Conservation (phyloP, 2,329 filamentous ascomycete species). For the Proliferodiscus dingleyae region DNA sequence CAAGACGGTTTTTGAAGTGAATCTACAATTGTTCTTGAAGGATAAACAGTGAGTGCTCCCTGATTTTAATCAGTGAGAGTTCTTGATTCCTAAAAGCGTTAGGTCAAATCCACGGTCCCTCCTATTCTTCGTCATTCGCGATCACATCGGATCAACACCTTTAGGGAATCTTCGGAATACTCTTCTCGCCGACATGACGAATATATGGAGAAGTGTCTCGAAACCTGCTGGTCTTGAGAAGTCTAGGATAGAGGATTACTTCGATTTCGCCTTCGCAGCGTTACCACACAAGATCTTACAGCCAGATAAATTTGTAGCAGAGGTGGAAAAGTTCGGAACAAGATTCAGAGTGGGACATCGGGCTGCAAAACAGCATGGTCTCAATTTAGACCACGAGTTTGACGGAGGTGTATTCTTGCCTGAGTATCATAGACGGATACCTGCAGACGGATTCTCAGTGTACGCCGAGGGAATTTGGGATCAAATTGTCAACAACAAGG, state of each 20-base stretch:
- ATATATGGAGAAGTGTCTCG: conserved; percentile 88
- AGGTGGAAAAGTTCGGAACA: conserved; percentile 72
- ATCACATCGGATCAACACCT: conserved; percentile 89
- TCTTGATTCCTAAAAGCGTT: conserved; percentile 26
- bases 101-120: conserved; percentile 85
- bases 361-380: conserved; percentile 55
- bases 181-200: conserved; percentile 80
- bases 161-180: conserved; percentile 87
- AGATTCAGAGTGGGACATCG: conserved; percentile 80
- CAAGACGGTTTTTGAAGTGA: conserved; percentile 99
- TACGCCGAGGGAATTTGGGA: conserved; percentile 97
- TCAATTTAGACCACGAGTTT: conserved; percentile 64
- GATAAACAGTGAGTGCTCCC: conserved; percentile 69
- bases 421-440: conserved; percentile 93
- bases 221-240: conserved; percentile 86
- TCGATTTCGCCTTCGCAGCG: conserved; percentile 95
- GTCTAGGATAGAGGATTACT: conserved; percentile 92
- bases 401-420: conserved; percentile 82
- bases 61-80: neutral
- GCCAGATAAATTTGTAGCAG: conserved; percentile 79
- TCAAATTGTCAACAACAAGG: conserved; percentile 98
- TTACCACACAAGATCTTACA: conserved; percentile 96
- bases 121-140: conserved; percentile 97
- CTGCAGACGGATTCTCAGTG: conserved; percentile 91
- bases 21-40: conserved; percentile 93